These are phyloP conservation scores for Xylaria arbuscula DNA, from an alignment of 2,329 filamentous ascomycete genomes.

Conservation along the genomic window DNA sequence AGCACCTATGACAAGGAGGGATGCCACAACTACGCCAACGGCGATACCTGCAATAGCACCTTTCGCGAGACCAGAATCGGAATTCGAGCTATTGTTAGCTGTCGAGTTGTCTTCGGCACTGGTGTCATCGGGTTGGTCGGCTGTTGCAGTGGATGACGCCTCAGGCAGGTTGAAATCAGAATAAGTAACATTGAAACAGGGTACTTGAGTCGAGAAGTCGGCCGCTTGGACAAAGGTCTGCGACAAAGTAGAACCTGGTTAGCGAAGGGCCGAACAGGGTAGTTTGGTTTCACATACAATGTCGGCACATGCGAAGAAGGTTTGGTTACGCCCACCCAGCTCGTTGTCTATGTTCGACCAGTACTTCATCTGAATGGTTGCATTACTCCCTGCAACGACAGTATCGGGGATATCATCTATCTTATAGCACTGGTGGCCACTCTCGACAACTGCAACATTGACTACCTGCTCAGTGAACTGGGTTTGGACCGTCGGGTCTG, in stretches of 20 bases:
- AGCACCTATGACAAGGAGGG: slow-evolving; percentile 46
- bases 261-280: neutral
- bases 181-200: slow-evolving; percentile 55
- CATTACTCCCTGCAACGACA: slow-evolving; percentile 49
- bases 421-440: slow-evolving; percentile 55
- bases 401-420: slow-evolving; percentile 44
- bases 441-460: slow-evolving; percentile 47
- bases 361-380: slow-evolving; percentile 54
- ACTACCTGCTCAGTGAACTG: slow-evolving; percentile 51
- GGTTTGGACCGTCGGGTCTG: slow-evolving; percentile 49
- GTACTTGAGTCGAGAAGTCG: slow-evolving; percentile 47
- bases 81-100: slow-evolving; percentile 17
- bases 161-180: slow-evolving; percentile 46
- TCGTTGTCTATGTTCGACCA: slow-evolving; percentile 49
- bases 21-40: slow-evolving; percentile 51
- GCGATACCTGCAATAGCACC: slow-evolving; percentile 54
- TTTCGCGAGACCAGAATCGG: slow-evolving; percentile 46
- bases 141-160: slow-evolving; percentile 39
- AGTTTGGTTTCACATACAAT: slow-evolving; percentile 46
- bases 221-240: slow-evolving; percentile 50
- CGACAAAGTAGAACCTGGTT: neutral
- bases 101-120: too few species aligned
- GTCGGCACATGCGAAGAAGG: slow-evolving; percentile 55
- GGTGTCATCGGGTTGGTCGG: slow-evolving; percentile 20
- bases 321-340: slow-evolving; percentile 50